Evolutionary conservation across 805 yeast species (phyloP), one percentile per base, ranked within the genome.

Genomic region (Kuraishia ogatae): DNA sequence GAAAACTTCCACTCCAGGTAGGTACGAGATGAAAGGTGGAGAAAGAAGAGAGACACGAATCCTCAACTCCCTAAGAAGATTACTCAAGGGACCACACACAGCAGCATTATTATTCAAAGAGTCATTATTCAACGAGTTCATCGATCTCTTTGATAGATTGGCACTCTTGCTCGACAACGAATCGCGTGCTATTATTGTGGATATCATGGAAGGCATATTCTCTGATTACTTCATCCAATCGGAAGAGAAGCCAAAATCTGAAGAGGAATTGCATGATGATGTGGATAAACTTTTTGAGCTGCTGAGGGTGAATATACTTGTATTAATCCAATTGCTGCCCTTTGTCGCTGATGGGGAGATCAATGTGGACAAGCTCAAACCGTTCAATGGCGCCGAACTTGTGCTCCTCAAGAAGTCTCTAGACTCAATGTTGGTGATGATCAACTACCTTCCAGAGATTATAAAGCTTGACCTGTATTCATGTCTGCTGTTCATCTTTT

Each of bases 261-360:
- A 70, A 1, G 81, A 78, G 10, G 75, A 72, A 43, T 71, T 82
- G 55, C 71, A 78, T 39, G 69, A 73, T 28, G 85, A 83, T 53
- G 84, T 88, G 54, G 96, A 89, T 61, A 89, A 88, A 62, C 70
- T 90, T 50, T 89, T 93, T 66, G 97, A 93, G 64, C 72, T 92
- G 24, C 69, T 91, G 52, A 76, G 97, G 58, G 77, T 91, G 5
- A 79, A 81, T 19, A 75, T 87, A 72, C 73, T 84, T 21, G 85
- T 89, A 0, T 69, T 91, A 19, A 77, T 84, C 26, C 76, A 73
- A 29, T 70, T 78, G 8, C 68, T 87, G 49, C 92, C 96, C 8
- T 79, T 83, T 53, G 71, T 85, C 48, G 77, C 79, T 55, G 77
- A 75, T 28, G 77, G 74, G 48, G 76, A 64, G 54, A 71, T 78